Evolutionary conservation across 1,284 basidiomycete species (phyloP), one percentile per base, ranked within the genome.

Genomic region (Sanghuangporus weigelae): DNA sequence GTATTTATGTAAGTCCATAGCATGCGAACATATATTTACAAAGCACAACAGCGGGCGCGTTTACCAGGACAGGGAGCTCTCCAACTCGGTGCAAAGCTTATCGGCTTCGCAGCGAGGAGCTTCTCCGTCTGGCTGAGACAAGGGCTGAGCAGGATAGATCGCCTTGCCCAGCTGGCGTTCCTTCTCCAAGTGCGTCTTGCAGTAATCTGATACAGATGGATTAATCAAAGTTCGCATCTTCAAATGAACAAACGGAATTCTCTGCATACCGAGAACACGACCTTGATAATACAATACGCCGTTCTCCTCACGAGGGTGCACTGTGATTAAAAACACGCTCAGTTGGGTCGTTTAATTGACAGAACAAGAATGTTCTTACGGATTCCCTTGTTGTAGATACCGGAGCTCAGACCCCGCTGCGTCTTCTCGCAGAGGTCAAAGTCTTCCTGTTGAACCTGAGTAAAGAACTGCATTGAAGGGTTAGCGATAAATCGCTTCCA

Each of bases 401-500:
- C 70, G 5, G 69, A 64, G 53, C 70, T 67, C 35, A 72, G 67
- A 19, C 68, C 69, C 14, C 67, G 60, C 62, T 72, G 71, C 8
- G 71, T 69, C 7, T 66, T 65, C 10, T 59, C 60, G 38, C 68
- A 69, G 6, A 71, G 66, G 36, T 68, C 61, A 55, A 60, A 71
- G 49, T 72, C 71, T 62, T 71, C 70, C 53, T 68, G 61, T 56
- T 70, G 66, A 40, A 72, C 70, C 65, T 71, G 67, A 14, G 62
- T 61, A 36, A 59, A 71, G 71, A 36, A 72, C 50, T 51, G n/a
- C 23, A 26, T 6, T 7, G 16, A 46, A 21, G 1, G 8, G 16
- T 46, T n/a, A 46, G 16, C 2, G 16, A 19, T 2, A n/a, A 19
- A 46, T 57, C 23, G 38, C 39, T 54, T 66, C 67, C 35, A 62